Conservation (phyloP, 257 asterid genomes). For the Solanum pimpinellifolium region DNA sequence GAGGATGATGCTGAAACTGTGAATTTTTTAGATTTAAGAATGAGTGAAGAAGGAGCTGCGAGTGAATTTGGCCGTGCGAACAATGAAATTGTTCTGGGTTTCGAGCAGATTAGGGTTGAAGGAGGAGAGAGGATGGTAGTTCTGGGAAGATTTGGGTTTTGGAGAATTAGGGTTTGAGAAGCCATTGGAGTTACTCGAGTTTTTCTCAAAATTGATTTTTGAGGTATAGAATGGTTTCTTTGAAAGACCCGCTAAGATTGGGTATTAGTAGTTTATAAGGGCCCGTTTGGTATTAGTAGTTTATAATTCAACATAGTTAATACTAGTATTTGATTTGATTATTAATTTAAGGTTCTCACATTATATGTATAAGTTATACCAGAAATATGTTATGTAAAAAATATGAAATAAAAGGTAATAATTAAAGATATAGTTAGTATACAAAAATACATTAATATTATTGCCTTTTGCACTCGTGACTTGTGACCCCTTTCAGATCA, state of each 20-base stretch:
- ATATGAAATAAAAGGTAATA: no score
- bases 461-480: no score
- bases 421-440: no score
- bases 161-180: conserved; percentile 30
- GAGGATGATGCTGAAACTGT: conserved; percentile 22
- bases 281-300: not conserved
- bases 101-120: not conserved
- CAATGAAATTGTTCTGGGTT: conserved; percentile 8
- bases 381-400: no score
- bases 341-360: no score
- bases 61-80: conserved; percentile 3
- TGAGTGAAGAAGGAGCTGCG: not conserved
- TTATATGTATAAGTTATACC: no score
- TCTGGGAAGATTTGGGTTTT: not conserved
- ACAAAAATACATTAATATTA: no score
- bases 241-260: not conserved
- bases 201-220: conserved; percentile 5
- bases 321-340: no score
- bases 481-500: no score
- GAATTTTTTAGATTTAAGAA: not conserved
- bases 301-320: no score
- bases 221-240: not conserved
- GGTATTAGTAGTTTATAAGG: not conserved
- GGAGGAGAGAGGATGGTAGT: not conserved
- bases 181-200: conserved; percentile 26